A percentile compares a stretch with the other conserved stretches of the same genome.
Evolutionary conservation across 1,139 yeast species (phyloP).

Genomic region (Geotrichum candidum): DNA sequence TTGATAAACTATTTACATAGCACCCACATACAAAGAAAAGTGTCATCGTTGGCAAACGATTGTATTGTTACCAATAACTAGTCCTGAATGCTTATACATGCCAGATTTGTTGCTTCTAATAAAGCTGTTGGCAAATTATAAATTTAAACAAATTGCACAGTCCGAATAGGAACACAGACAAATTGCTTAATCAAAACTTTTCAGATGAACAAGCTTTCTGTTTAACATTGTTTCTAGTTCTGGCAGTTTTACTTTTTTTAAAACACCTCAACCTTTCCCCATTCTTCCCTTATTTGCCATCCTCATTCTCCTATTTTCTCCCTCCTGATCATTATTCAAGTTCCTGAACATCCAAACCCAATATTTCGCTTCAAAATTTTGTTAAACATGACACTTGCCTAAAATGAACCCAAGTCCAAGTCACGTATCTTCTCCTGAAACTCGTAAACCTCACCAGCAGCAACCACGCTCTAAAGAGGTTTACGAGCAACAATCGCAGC

Average conservation of each 20-base stretch:
- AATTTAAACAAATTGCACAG: not conserved
- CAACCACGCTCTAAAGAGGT: not conserved
- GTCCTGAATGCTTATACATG: no score
- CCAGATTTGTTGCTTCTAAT: no score
- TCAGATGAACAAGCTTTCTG: not conserved
- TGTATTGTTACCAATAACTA: no score
- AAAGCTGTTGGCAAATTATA: no score
- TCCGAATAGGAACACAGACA: not conserved
- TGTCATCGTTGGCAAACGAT: not conserved
- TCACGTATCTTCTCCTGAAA: not conserved
- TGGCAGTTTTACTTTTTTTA: not conserved
- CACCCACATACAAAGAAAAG: not conserved
- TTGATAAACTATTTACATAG: not conserved
- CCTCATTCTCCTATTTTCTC: not conserved
- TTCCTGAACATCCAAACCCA: not conserved
- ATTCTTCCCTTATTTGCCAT: not conserved
- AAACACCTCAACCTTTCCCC: constrained; percentile 5
- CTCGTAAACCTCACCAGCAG: not conserved
- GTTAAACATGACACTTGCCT: constrained; percentile 1
- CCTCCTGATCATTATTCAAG: not conserved
- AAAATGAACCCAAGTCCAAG: constrained; percentile 9
- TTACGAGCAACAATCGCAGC: not conserved
- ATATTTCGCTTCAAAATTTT: not conserved
- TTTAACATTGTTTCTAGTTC: not conserved
- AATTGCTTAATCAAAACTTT: not conserved